Evolutionary conservation across 768 basidiomycete genomes (phyloP).

Genomic region (Amanita exitialis): DNA sequence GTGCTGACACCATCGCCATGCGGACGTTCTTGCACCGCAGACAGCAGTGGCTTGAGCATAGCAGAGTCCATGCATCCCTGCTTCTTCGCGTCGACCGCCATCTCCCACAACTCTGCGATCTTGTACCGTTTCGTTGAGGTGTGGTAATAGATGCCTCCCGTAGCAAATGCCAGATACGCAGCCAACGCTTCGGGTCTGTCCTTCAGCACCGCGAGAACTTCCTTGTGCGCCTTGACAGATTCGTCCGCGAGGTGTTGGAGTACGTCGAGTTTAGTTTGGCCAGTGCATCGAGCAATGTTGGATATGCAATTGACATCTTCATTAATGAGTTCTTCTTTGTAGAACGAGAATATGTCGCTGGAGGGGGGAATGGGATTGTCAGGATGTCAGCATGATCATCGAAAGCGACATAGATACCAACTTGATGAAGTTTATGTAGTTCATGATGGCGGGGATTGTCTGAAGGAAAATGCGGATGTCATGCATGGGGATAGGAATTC

Average conservation of each 20-base stretch:
- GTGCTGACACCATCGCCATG: too few species aligned
- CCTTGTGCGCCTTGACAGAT: background rate
- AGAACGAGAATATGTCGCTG: slow-evolving; percentile 5
- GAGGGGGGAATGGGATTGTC: too few species aligned
- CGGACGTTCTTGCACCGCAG: too few species aligned
- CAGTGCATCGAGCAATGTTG: background rate
- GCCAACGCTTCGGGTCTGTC: background rate
- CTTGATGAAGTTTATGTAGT: slow-evolving; percentile 1
- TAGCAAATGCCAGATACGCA: background rate
- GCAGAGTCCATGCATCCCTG: too few species aligned
- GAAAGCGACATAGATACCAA: background rate
- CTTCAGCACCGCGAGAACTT: background rate
- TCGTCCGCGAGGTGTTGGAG: background rate
- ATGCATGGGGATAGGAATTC: background rate
- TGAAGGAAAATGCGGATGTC: too few species aligned
- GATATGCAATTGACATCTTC: slow-evolving; percentile 2
- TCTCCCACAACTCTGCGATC: background rate
- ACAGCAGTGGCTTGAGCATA: too few species aligned
- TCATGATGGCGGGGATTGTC: background rate
- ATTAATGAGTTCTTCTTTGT: slow-evolving; percentile 1
- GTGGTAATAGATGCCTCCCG: background rate
- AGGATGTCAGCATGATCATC: too few species aligned
- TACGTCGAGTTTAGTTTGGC: background rate
- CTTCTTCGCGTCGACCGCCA: background rate
- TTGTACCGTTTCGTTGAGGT: background rate